Evolutionary conservation across 1,139 yeast genomes (phyloP), one percentile per base, ranked within the genome.

Genomic region (Geotrichum macrosporum): DNA sequence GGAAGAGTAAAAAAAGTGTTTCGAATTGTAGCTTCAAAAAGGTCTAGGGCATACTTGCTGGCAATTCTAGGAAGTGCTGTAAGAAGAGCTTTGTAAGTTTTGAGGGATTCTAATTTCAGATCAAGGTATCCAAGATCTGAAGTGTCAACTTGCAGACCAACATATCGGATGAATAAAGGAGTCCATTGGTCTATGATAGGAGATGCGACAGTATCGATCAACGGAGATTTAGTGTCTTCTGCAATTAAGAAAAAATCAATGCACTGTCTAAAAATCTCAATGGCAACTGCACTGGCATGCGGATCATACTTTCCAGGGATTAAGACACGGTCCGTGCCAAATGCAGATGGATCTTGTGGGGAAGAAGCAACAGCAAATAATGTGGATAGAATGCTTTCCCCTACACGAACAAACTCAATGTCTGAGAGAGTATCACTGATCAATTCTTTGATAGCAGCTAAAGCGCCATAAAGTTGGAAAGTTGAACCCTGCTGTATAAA

Each of bases 371-470:
- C 50, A 8, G 44, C 34, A 35, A 50, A 54, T 22, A 62, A 50
- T n/a, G 53, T 50, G 4, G 50, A 44, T 34, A 63, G 50, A 5
- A 64, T 47, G 5, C 51, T 50, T 5, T 50, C 71, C 1, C 84
- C 84, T 8, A 80, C 81, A 48, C 78, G 81, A 73, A 88, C 84
- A 60, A 89, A 89, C 64, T 86, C 94, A 35, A 81, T 87, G 48
- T 87, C 96, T 0, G 92, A 77, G 31, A 92, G 79, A 46, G 88
- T 73, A 59, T 89, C 96, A 61, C 84, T 94, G 54, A 88, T 81
- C 29, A 92, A 72, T 52, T 89, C 96, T 55, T 78, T 80, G 53
- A 92, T 69, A 16, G 88, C 80, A 1, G 76, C 65, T 48, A 89
- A 65, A 0, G 89, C 87, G 6, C 94, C 95, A 35, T 81, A 66